Evolutionary conservation across 768 basidiomycete species (phyloP), one percentile per base, ranked within the genome.

Genomic region (Dacryopinax spathularia): DNA sequence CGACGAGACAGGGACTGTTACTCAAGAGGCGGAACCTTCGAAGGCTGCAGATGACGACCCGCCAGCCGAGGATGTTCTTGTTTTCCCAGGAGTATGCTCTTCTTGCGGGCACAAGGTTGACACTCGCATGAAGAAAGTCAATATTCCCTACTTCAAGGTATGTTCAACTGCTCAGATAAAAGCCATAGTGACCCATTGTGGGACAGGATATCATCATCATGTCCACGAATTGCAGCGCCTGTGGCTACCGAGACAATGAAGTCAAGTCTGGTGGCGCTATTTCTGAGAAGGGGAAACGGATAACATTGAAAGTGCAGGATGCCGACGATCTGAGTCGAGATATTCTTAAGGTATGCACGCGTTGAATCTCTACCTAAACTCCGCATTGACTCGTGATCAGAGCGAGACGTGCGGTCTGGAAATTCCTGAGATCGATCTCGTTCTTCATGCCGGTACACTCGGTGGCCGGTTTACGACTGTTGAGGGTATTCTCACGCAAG

Each of bases 381-480:
- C 5, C 39, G 25, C 6, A 41, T 36, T 20, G 60, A 18, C 16
- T 13, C 29, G 15, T 37, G 29, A 5, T 41, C 69, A 97, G 92
- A 95, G 92, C 70, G 95, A 99, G 71, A 92, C 89, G 0, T 89
- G 89, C 18, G 92, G 92, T 18, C 77, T 99, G 33, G 79, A 76
- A 2, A 91, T 99, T 43, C 94, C 96, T 1, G 96, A 99, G 71
- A 96, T 98, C 67, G 90, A 97, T 61, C 85, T 99, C 7, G 83
- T 86, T 12, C 83, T 99, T 4, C 86, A 90, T 41, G 85, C 91
- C 18, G 96, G 96, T 3, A 98, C 96, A 0, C 83, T 99, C 2
- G 96, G 96, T 13, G 96, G 96, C 9, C 83, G 96, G 10, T 99
- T 99, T 77, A 99, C 96, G 0, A 99, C 96, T 0, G 79, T 98